These are phyloP conservation scores for Boletus reticuloceps DNA, from an alignment of 768 basidiomycete genomes.

Conservation along the genomic window DNA sequence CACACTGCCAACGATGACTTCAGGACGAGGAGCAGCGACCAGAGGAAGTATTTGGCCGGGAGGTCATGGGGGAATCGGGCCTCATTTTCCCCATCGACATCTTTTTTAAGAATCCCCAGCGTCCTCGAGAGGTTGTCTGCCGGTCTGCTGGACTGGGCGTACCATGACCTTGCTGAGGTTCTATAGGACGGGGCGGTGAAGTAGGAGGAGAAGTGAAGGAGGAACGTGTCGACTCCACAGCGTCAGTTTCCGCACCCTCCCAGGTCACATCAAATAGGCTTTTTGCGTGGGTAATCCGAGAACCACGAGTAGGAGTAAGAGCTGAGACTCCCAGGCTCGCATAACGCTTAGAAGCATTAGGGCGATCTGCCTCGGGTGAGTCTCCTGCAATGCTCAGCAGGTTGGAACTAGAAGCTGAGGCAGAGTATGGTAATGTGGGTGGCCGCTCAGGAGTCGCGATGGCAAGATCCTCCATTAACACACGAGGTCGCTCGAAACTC, in stretches of 20 bases:
- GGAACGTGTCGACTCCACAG: slow-evolving; percentile 16
- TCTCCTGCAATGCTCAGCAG: slow-evolving; percentile 40
- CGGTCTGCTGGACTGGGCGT: slow-evolving; percentile 25
- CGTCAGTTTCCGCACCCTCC: slow-evolving; percentile 25
- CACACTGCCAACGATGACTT: slow-evolving; percentile 17
- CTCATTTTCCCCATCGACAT: slow-evolving; percentile 97
- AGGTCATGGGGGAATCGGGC: slow-evolving; percentile 47
- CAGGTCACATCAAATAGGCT: slow-evolving; percentile 52
- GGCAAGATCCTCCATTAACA: slow-evolving; percentile 24
- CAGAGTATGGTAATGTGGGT: slow-evolving; percentile 47
- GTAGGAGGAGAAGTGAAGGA: slow-evolving; percentile 25
- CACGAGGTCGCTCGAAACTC: slow-evolving; percentile 28
- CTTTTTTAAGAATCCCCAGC: slow-evolving; percentile 97
- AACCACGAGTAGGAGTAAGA: slow-evolving; percentile 31
- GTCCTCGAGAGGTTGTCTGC: slow-evolving; percentile 39
- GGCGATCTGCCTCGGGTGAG: slow-evolving; percentile 35
- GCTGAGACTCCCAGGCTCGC: slow-evolving; percentile 61
- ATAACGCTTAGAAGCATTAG: slow-evolving; percentile 52
- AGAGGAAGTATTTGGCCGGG: slow-evolving; percentile 38
- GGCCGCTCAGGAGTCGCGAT: slow-evolving; percentile 39
- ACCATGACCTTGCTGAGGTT: slow-evolving; percentile 11
- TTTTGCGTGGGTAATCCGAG: slow-evolving; percentile 39
- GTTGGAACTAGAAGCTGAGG: slow-evolving; percentile 71
- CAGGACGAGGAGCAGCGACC: slow-evolving; percentile 15
- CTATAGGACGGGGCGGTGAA: slow-evolving; percentile 26